Conservation (phyloP, 202 grass and related monocot genomes). For the Saccharum hybrid region DNA sequence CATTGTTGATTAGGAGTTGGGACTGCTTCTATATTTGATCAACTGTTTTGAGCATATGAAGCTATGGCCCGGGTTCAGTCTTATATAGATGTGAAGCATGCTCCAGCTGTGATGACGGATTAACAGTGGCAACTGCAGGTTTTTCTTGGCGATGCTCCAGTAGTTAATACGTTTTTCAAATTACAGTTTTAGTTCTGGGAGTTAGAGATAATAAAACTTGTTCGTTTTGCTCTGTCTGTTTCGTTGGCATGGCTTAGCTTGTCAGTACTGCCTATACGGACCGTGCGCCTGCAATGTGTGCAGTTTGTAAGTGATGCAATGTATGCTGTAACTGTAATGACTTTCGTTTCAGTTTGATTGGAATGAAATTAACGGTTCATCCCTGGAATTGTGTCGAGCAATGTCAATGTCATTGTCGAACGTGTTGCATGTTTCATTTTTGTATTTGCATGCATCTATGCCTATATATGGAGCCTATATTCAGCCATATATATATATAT, state of each 20-base stretch:
- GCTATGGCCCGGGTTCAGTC: not conserved
- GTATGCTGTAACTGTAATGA: not conserved
- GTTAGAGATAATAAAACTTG: not conserved
- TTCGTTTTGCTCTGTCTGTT: not conserved
- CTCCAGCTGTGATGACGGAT: not conserved
- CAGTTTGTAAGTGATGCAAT: not conserved
- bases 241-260: not conserved
- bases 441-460: not conserved
- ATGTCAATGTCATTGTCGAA: too few species aligned
- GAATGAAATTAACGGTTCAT: not conserved
- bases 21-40: constrained; percentile 11
- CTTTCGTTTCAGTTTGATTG: not conserved
- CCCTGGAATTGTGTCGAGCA: not conserved
- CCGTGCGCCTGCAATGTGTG: not conserved
- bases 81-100: constrained; percentile 11
- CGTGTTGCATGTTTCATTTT: not conserved
- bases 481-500: too few species aligned
- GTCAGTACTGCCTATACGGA: not conserved
- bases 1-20: not conserved
- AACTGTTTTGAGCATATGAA: constrained; percentile 6
- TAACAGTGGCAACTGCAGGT: not conserved
- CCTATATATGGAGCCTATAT: too few species aligned
- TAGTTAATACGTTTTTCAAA: not conserved
- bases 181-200: not conserved
- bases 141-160: not conserved